A percentile compares a stretch with the other conserved stretches of the same genome.
Evolutionary conservation across 2,329 filamentous ascomycete genomes (phyloP).

Genomic region (Colletotrichum theobromicola): DNA sequence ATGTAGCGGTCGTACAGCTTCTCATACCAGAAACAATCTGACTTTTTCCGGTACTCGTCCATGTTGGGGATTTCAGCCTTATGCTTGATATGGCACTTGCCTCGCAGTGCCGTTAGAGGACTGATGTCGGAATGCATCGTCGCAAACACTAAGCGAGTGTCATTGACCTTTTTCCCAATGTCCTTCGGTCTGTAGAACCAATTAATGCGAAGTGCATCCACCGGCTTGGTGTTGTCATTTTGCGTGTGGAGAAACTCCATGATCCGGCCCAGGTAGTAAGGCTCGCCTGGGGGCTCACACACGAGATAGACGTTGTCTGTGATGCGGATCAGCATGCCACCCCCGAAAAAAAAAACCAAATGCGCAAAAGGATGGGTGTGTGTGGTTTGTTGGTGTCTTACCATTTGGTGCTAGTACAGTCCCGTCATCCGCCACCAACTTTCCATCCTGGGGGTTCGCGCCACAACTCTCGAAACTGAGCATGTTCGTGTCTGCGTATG

Average conservation of each 20-base stretch:
- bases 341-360: background rate
- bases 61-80: slow-evolving; percentile 83
- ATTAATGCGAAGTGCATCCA: slow-evolving; percentile 91
- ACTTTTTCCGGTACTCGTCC: slow-evolving; percentile 82
- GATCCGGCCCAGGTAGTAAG: slow-evolving; percentile 95
- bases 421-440: slow-evolving; percentile 89
- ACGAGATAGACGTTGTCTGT: slow-evolving; percentile 89
- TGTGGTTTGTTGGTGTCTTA: slow-evolving; percentile 52
- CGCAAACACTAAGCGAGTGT: slow-evolving; percentile 89
- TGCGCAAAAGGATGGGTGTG: background rate
- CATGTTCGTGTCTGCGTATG: slow-evolving; percentile 78
- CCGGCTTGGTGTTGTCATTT: slow-evolving; percentile 72
- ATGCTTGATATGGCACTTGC: slow-evolving; percentile 91
- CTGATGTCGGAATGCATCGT: slow-evolving; percentile 99
- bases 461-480: slow-evolving; percentile 81
- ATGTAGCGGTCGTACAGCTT: slow-evolving; percentile 99
- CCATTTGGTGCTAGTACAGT: slow-evolving; percentile 84
- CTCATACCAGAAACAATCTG: slow-evolving; percentile 95
- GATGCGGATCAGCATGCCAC: slow-evolving; percentile 28
- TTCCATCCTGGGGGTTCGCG: slow-evolving; percentile 73
- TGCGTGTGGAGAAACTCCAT: slow-evolving; percentile 95
- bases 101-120: slow-evolving; percentile 88
- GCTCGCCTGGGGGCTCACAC: slow-evolving; percentile 95
- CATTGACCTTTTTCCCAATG: slow-evolving; percentile 88
- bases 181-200: slow-evolving; percentile 99